Percentiles rank a stretch among this genome's conserved stretches.
phyloP scores from a whole-genome alignment of 371 early-diverging fungal genomes.

The Mortierella sp. region DNA sequence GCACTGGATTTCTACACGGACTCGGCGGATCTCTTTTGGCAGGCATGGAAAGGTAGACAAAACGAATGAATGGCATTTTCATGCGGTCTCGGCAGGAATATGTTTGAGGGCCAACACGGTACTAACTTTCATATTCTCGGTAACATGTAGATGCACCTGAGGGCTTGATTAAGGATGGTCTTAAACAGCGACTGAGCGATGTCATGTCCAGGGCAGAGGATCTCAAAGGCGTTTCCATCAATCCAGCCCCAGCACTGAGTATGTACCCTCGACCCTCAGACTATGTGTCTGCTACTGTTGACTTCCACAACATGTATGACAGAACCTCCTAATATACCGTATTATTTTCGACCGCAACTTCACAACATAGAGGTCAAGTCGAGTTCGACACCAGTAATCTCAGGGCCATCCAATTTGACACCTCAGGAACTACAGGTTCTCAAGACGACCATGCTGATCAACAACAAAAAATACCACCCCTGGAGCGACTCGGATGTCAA shows the following conservation, averaged over 20 bases:
- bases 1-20: constrained; percentile 52
- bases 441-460: constrained; percentile 53
- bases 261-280: neutral
- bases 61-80: neutral
- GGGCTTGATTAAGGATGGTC: constrained; percentile 29
- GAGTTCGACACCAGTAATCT: constrained; percentile 30
- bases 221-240: constrained; percentile 40
- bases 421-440: constrained; percentile 48
- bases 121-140: neutral
- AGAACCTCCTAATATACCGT: too few relatives aligned
- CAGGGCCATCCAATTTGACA: constrained; percentile 51
- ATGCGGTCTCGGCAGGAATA: neutral
- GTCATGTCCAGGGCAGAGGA: constrained; percentile 50
- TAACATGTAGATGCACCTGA: constrained; percentile 44
- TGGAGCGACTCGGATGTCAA: constrained; percentile 54
- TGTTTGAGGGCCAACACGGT: neutral
- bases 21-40: constrained; percentile 51
- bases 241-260: constrained; percentile 29
- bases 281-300: neutral
- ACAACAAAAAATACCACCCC: constrained; percentile 51
- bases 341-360: neutral
- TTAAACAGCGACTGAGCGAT: constrained; percentile 37
- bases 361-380: constrained; percentile 25
- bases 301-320: too few relatives aligned
- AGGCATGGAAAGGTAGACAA: constrained; percentile 48